Percentiles rank a stretch among this genome's conserved stretches.
Conservation (phyloP, 352 stramenopile genomes). For the Globisporangium nunn region DNA sequence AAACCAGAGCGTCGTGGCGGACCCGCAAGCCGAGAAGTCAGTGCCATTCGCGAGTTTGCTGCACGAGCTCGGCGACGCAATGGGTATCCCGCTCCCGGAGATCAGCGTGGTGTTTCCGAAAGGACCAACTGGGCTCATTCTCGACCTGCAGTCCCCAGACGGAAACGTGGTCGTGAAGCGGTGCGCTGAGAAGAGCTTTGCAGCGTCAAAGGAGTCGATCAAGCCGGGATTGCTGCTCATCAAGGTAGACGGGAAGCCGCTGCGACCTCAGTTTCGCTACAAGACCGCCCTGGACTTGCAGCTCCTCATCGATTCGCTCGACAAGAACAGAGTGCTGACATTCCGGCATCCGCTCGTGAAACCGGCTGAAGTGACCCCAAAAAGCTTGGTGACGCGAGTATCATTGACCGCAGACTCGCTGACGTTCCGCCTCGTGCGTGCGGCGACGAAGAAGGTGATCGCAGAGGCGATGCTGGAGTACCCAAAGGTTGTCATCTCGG, state of each 20-base stretch:
- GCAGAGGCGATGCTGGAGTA: slow-evolving; percentile 45
- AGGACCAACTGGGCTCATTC: slow-evolving; percentile 54
- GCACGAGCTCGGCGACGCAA: slow-evolving; percentile 61
- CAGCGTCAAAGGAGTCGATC: slow-evolving; percentile 54
- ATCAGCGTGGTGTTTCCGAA: slow-evolving; percentile 67
- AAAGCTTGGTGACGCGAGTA: slow-evolving; percentile 38
- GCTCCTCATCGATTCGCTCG: slow-evolving; percentile 42
- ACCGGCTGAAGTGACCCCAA: slow-evolving; percentile 46
- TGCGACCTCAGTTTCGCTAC: slow-evolving; percentile 40
- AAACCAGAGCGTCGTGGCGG: slow-evolving; percentile 59
- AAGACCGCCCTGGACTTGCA: slow-evolving; percentile 51
- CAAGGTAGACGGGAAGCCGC: slow-evolving; percentile 56
- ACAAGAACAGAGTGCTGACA: slow-evolving; percentile 49
- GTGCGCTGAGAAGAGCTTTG: slow-evolving; percentile 41
- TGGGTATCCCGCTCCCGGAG: slow-evolving; percentile 75
- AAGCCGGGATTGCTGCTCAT: slow-evolving; percentile 69
- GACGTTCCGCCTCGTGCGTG: slow-evolving; percentile 64
- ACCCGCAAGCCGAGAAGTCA: slow-evolving; percentile 21
- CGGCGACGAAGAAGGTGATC: slow-evolving; percentile 51
- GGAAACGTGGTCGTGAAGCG: slow-evolving; percentile 39
- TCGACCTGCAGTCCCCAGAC: slow-evolving; percentile 29
- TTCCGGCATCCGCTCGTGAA: slow-evolving; percentile 71
- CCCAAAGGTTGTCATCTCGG: slow-evolving; percentile 48
- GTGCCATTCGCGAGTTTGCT: slow-evolving; percentile 44
- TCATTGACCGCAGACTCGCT: slow-evolving; percentile 50